phyloP scores from a whole-genome alignment of 2,329 filamentous ascomycete species.

The Botrytis squamosa region DNA sequence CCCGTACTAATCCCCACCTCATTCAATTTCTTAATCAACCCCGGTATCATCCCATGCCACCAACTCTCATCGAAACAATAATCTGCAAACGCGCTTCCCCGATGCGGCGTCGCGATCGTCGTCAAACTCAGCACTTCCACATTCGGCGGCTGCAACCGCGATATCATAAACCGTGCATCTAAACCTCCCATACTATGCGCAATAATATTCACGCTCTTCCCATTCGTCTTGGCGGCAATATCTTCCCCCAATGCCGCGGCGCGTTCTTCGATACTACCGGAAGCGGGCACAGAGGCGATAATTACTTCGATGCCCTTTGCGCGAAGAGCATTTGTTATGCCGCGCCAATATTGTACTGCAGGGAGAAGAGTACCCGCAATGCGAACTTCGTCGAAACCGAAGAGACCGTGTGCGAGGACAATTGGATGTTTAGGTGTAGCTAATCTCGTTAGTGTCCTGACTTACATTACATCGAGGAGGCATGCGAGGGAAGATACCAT shows the following conservation, averaged over 20 bases:
- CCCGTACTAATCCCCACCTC: constrained; percentile 55
- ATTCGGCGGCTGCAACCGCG: constrained; percentile 48
- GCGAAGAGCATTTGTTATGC: constrained; percentile 57
- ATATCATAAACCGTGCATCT: constrained; percentile 65
- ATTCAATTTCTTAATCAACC: constrained; percentile 52
- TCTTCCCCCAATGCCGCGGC: constrained; percentile 56
- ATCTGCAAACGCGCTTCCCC: constrained; percentile 51
- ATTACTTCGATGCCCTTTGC: constrained; percentile 56
- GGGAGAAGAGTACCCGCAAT: constrained; percentile 51
- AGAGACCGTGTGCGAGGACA: constrained; percentile 63
- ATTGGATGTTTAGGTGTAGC: constrained; percentile 58
- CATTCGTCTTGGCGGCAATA: constrained; percentile 49
- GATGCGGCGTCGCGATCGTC: constrained; percentile 43
- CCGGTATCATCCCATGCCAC: constrained; percentile 51
- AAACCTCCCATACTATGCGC: constrained; percentile 68
- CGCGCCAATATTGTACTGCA: constrained; percentile 62
- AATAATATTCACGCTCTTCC: constrained; percentile 70
- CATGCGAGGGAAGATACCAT: constrained; percentile 44
- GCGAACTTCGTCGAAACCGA: constrained; percentile 60
- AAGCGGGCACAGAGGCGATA: constrained; percentile 60
- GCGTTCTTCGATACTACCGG: constrained; percentile 59
- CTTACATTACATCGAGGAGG: not conserved
- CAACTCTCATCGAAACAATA: constrained; percentile 51
- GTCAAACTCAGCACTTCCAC: constrained; percentile 46
- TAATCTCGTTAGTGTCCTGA: constrained; percentile 27